phyloP scores from a whole-genome alignment of 805 yeast species.

The Torulaspora maleeae region DNA sequence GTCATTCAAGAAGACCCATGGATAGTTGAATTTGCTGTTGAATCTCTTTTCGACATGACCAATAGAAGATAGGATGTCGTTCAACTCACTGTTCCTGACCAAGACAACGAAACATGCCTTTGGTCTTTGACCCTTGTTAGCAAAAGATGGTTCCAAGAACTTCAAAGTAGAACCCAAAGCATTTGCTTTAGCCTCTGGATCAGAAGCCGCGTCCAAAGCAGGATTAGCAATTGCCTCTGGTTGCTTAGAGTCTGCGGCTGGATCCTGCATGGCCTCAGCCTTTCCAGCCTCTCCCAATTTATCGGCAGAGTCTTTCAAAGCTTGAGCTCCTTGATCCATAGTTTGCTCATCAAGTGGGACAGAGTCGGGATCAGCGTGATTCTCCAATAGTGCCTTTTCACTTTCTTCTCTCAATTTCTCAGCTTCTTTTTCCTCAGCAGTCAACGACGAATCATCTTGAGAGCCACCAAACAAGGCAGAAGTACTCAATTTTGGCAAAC shows the following conservation, averaged over 20 bases:
- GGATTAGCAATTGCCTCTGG: not conserved
- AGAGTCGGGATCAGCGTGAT: slow-evolving; percentile 7
- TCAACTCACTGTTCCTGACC: slow-evolving; percentile 64
- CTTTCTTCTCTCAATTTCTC: slow-evolving; percentile 10
- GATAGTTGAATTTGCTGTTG: slow-evolving; percentile 70
- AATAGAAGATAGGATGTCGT: slow-evolving; percentile 56
- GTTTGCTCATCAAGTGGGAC: slow-evolving; percentile 7
- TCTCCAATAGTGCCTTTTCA: slow-evolving; percentile 7
- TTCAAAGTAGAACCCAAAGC: slow-evolving; percentile 13
- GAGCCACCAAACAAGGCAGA: slow-evolving; percentile 4
- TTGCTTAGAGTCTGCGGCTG: slow-evolving; percentile 1
- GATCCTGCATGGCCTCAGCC: slow-evolving; percentile 1
- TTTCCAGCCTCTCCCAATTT: slow-evolving; percentile 2
- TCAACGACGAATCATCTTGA: slow-evolving; percentile 1
- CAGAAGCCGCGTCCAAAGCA: not conserved
- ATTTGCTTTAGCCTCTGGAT: not conserved
- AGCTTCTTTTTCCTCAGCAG: slow-evolving; percentile 9
- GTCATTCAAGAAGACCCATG: slow-evolving; percentile 91
- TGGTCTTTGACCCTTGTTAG: slow-evolving; percentile 22
- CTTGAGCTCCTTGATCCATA: slow-evolving; percentile 10
- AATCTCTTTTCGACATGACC: slow-evolving; percentile 74
- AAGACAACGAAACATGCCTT: slow-evolving; percentile 47
- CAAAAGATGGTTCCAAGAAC: slow-evolving; percentile 20
- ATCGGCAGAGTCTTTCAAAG: slow-evolving; percentile 15
- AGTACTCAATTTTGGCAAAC: slow-evolving; percentile 1